Base-by-base conservation (phyloP, 2,329 filamentous ascomycete species). In the Aspergillus udagawae region DNA sequence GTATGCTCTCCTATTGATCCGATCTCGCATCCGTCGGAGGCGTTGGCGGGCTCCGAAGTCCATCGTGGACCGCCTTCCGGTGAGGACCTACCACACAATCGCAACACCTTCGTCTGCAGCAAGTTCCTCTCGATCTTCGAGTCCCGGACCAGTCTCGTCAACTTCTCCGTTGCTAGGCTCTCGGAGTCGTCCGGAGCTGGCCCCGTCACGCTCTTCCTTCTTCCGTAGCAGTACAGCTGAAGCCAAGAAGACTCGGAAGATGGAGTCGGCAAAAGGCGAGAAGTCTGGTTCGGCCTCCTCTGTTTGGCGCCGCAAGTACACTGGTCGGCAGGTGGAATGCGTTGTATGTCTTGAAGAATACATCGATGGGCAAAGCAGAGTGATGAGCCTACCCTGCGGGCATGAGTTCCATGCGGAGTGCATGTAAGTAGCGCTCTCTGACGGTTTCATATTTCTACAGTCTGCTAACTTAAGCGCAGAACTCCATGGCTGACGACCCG, bases 31-130 rank as follows among this genome's bases (percentile, higher is more conserved):
- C 65, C 87, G 93, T 52, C 85, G 93, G 58, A 85, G 93, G 61
- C 85, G 93, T 65, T 99, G 94, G 93, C 86, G 94, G 67, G 94
- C 94, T n/a, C 94, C 94, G 4, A 99, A 99, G 75, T 96, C 91
- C 0, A 87, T 99, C 0, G 92, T 99, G 20, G 92, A 97, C 65
- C 87, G 90, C 57, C 82, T 99, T n/a, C 94, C 94, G 1, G 92
- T 99, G 14, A 87, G 93, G 58, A 97, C 92, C 0, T 99, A 97
- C 69, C 92, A 96, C 67, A 96, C 92, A 0, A 90, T 96, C 38
- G 79, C 84, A 2, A 79, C 82, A 10, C 82, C 85, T 1, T 84
- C 86, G 3, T 84, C 73, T 0, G 84, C 73, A 76, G 83, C 67
- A 65, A 84, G 59, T 69, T 79, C 80, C 21, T 77, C 83, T 12